Evolutionary conservation across 306 rosid species (phyloP), one percentile per base, ranked within the genome.

Genomic region (Lotus japonicus): DNA sequence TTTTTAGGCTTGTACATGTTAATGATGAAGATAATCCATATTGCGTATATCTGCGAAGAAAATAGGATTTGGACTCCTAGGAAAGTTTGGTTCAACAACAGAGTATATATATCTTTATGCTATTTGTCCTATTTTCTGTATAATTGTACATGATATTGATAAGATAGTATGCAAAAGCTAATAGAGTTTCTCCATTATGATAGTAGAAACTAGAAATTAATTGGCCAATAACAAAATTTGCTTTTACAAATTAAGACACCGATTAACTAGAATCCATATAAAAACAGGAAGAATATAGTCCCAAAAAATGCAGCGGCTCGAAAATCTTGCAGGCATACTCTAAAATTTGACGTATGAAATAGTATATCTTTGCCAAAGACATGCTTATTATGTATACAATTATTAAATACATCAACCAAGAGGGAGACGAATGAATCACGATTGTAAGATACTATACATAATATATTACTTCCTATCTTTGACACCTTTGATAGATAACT

Each of bases 71-170:
- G 64, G 6, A 36, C 15, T 60, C 12, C 14, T 31, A 41, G 11
- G 6, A 51, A 59, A 28, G 58, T 50, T 23, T 11, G 28, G 19
- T 35, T 46, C 36, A 28, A 35, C 58, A 8, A 54, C 11, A n/a
- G n/a, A 58, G 3, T 11, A 66, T 70, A 41, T 1, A 46, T 41
- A 21, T 48, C 41, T 58, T 9, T 42, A 11, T 65, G 46, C 45
- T 51, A 21, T 50, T 44, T 36, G 28, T 50, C 41, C 55, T 67
- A 41, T 50, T 58, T 58, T 75, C 56, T 39, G 9, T 67, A 56
- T 59, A 68, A 67, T 39, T 75, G 70, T 68, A 50, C 49, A 67
- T 58, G 28, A n/a, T n/a, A n/a, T n/a, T n/a, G n/a, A n/a, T n/a
- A n/a, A n/a, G n/a, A n/a, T n/a, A n/a, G n/a, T n/a, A n/a, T n/a